These are phyloP conservation scores for Boletus rex-veris DNA, from an alignment of 768 basidiomycete species.

Conservation along the genomic window DNA sequence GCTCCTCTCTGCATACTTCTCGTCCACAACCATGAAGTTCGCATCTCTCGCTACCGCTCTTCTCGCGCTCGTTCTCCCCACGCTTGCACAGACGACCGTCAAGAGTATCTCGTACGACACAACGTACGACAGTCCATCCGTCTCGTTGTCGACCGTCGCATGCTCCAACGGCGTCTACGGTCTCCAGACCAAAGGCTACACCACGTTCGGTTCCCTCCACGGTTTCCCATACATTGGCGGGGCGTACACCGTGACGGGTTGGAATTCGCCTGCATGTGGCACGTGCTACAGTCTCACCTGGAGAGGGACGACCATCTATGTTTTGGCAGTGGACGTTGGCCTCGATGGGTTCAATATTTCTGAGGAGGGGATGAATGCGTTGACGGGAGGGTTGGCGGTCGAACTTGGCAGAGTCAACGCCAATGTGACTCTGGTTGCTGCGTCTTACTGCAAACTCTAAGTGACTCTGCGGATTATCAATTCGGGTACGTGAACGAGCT, in stretches of 20 bases:
- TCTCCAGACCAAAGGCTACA: conserved; percentile 30
- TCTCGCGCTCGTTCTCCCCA: conserved; percentile 16
- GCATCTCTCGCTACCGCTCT: conserved; percentile 3
- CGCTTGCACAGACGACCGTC: conserved; percentile 11
- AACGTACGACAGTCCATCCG: conserved; percentile 27
- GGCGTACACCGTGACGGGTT: conserved; percentile 30
- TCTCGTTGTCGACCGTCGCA: conserved; percentile 21
- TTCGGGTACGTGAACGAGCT: too few species aligned
- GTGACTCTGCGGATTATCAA: too few species aligned
- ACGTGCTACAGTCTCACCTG: conserved; percentile 33
- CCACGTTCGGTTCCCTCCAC: conserved; percentile 33
- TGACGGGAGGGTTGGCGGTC: conserved; percentile 47
- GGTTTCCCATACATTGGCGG: conserved; percentile 34
- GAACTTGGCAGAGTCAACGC: conserved; percentile 48
- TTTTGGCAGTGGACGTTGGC: conserved; percentile 30
- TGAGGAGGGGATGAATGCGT: conserved; percentile 48
- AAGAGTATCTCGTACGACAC: conserved; percentile 30
- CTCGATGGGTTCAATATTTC: conserved; percentile 42
- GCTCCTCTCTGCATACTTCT: background rate
- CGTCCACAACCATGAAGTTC: conserved; percentile 25
- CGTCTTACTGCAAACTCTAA: conserved; percentile 45
- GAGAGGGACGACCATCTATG: conserved; percentile 10
- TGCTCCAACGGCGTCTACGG: conserved; percentile 36
- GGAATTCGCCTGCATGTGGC: conserved; percentile 32
- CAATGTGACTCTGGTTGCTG: conserved; percentile 38